A percentile compares a stretch with the other conserved stretches of the same genome.
These are phyloP conservation scores for Puccinia hordei DNA, from an alignment of 1,284 basidiomycete genomes.

Conservation along the genomic window DNA sequence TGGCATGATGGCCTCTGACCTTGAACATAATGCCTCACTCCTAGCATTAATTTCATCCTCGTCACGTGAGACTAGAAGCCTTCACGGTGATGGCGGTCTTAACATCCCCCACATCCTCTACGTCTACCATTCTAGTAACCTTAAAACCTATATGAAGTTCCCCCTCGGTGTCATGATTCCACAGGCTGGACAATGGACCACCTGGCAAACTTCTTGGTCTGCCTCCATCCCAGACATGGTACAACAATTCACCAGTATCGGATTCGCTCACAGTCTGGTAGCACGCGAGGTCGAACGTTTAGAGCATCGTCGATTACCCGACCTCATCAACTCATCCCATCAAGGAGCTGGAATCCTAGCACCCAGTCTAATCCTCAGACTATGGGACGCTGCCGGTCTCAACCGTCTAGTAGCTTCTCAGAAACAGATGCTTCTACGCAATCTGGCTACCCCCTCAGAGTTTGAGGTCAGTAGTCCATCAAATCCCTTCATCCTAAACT, in stretches of 20 bases:
- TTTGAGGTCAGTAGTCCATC: conserved; percentile 46
- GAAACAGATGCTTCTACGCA: neutral
- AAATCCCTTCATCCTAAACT: neutral
- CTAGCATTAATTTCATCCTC: conserved; percentile 17
- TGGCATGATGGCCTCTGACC: conserved; percentile 27
- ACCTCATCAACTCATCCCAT: neutral
- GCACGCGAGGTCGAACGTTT: conserved; percentile 1
- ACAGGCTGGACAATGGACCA: conserved; percentile 10
- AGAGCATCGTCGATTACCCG: conserved; percentile 7
- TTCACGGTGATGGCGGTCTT: conserved; percentile 13
- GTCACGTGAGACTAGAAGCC: neutral
- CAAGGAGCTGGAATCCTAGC: conserved; percentile 9
- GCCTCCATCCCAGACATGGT: neutral
- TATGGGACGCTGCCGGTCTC: conserved; percentile 41
- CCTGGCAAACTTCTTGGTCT: conserved; percentile 12
- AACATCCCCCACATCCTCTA: conserved; percentile 28
- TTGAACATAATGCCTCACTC: neutral
- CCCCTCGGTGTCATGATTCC: neutral
- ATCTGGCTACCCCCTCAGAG: neutral
- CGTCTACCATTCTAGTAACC: conserved; percentile 14
- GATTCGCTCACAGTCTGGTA: conserved; percentile 19
- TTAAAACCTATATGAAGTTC: conserved; percentile 24
- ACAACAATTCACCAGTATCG: conserved; percentile 17
- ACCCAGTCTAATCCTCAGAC: conserved; percentile 23
- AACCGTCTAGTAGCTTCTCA: neutral